These are phyloP conservation scores for Botrytis fragariae DNA, from an alignment of 2,329 filamentous ascomycete species.

Conservation along the genomic window DNA sequence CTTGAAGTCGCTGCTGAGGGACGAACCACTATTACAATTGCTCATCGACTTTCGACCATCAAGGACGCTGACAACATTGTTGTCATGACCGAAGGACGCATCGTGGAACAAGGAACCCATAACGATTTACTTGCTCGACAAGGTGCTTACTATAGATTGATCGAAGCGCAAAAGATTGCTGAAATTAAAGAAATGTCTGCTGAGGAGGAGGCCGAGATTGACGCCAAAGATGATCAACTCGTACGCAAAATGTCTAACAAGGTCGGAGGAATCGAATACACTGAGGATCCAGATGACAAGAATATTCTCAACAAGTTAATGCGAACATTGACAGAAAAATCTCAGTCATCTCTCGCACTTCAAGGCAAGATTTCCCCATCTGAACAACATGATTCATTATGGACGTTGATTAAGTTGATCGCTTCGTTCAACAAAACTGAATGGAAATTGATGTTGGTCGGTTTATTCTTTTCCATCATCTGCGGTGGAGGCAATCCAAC, in stretches of 20 bases:
- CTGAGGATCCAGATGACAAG: slow-evolving; percentile 60
- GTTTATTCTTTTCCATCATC: slow-evolving; percentile 70
- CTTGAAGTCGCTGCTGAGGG: slow-evolving; percentile 82
- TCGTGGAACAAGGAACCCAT: slow-evolving; percentile 90
- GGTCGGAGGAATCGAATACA: slow-evolving; percentile 42
- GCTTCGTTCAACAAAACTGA: slow-evolving; percentile 75
- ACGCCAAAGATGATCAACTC: slow-evolving; percentile 51
- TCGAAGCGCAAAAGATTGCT: slow-evolving; percentile 82
- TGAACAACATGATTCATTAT: slow-evolving; percentile 63
- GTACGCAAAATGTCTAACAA: slow-evolving; percentile 47
- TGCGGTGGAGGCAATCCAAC: slow-evolving; percentile 78
- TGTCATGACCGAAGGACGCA: slow-evolving; percentile 81
- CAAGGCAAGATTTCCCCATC: slow-evolving; percentile 52
- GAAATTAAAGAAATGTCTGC: slow-evolving; percentile 53
- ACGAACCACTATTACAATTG: slow-evolving; percentile 93
- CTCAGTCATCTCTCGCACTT: slow-evolving; percentile 68
- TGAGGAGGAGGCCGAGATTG: slow-evolving; percentile 51
- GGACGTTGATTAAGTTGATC: slow-evolving; percentile 76
- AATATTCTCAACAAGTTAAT: slow-evolving; percentile 57
- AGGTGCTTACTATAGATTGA: slow-evolving; percentile 78
- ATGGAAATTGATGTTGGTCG: slow-evolving; percentile 67
- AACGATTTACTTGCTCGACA: slow-evolving; percentile 68
- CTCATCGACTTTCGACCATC: slow-evolving; percentile 92
- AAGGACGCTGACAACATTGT: slow-evolving; percentile 94
- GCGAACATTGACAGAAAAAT: slow-evolving; percentile 54